Evolutionary conservation across 2,329 filamentous ascomycete genomes (phyloP), one percentile per base, ranked within the genome.

Genomic region (Aspergillus carbonarius): DNA sequence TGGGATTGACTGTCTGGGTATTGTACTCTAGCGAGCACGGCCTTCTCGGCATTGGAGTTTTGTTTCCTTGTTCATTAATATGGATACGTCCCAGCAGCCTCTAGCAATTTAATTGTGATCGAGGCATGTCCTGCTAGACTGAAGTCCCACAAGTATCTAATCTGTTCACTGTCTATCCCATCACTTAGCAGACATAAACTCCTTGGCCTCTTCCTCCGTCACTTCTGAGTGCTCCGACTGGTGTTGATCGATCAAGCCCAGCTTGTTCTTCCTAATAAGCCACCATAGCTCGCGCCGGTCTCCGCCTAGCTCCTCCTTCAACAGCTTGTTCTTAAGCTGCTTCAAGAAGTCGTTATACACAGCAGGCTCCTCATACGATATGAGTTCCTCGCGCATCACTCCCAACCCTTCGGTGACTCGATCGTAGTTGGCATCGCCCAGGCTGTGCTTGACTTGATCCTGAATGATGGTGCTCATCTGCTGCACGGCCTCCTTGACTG

Each of bases 261-360:
- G 76, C 65, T 81, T 85, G 42, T 82, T 84, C 59, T 80, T 84
- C 65, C 88, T 82, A 23, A 96, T 77, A 65, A 84, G 80, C 78
- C 85, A 90, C 92, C 92, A 97, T 77, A 97, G 87, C 69, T 96
- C 91, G 62, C 83, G 83, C 55, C 92, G 81, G 67, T 96, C 89
- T 0, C 91, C 92, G 37, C 88, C 87, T 2, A 97, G 76, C 64
- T 89, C 83, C 0, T 87, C 89, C 0, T 81, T 83, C 7, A 92
- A 73, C 1, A 97, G 72, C 57, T 87, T 86, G 64, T 80, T 81
- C 79, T 97, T 98, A 66, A 98, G 75, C 34, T 83, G 82, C 40
- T 74, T 79, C 42, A 96, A 68, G 64, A 93, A 90, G 0, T 82
- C 79, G 70, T 98, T 97, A 75, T 90, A 99, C 27, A 91, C 68